Evolutionary conservation across 192 early-diverging fungal species (phyloP), one percentile per base, ranked within the genome.

Genomic region (Mortierella alpina): DNA sequence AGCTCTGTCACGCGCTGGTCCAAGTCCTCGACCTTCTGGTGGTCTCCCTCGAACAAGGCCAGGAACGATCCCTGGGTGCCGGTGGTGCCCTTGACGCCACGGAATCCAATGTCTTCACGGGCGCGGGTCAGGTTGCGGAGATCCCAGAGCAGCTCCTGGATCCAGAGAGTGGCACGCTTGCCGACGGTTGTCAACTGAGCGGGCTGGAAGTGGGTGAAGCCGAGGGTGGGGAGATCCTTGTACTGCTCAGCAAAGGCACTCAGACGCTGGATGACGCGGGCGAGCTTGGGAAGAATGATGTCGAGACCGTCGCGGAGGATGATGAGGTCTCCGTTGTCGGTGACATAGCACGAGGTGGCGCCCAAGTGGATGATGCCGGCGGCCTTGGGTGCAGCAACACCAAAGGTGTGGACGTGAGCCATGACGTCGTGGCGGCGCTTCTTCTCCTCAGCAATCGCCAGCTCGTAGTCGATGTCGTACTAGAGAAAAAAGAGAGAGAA

Each of bases 121-220:
- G 91, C 95, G 54, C 98, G 91, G 61, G 88, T 85, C 84, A 98
- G 87, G 88, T 99, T 99, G 60, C 98, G 90, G 74, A 99, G 79
- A 84, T 99, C 98, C 95, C 96, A 95, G 45, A 98, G 82, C 20
- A 99, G 86, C 69, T 99, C 98, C 83, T 99, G 98, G 52, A 98
- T 85, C 98, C 98, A 99, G 66, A 99, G 87, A 46, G 91, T 94
- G 14, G 96, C 95, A 62, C 98, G 92, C 88, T 99, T 99, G 63
- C 98, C 98, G 65, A 99, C 98, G 7, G 98, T 99, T 47, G 96
- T 97, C 63, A 99, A 86, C 82, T 99, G 98, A 39, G 98, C 98
- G 50, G 98, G 98, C 85, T 99, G 98, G 88, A 98, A 97, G 84
- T 99, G 98, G 50, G 98, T 99, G 83, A 99, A 99, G 23, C 98